Evolutionary conservation across 176 grass and related monocot genomes (phyloP), one percentile per base, ranked within the genome.

Genomic region (Hordeum marinum): DNA sequence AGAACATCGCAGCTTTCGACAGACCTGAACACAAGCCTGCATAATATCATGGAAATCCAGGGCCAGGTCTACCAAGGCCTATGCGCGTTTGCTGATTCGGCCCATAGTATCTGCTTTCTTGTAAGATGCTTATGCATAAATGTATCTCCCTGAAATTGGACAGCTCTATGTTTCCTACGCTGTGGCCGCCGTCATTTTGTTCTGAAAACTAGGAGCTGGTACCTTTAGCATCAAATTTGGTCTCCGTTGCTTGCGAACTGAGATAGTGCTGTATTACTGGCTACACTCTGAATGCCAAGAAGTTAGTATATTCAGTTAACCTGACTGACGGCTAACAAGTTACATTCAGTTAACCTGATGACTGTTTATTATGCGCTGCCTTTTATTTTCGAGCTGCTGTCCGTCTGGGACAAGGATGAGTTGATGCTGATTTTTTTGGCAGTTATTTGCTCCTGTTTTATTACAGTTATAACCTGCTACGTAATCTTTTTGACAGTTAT

Each of bases 1-100:
- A 98, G 73, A 98, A 98, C 67, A 89, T 98, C 62, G 89, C 87
- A 61, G 93, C 93, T 85, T 95, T 78, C 61, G 91, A 95, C 54
- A 91, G 64, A 62, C 89, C 73, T 11, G 85, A 81, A 60, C 68
- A 48, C 69, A 85, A 67, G 48, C 42, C 77, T 48, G 63, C 57
- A 63, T 85, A 89, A 52, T 27, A 48, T 52, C 12, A 4, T 52
- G 21, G 6, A n/a, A 13, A 67, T 68, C 59, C 32, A 9, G 50
- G 1, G 15, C 50, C 50, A 20, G 50, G 50, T 54, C 50, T 54
- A 20, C 6, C 50, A 54, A 54, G 50, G 5, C 25, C 7, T 48
- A 20, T 71, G 24, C 25, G 58, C 1, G 1, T 46, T 85, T 46
- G 37, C 9, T 24, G 50, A 70, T 85, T 78, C 48, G 31, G 63